Conservation (phyloP, 768 basidiomycete species). For the Leccinum sublutescens region DNA sequence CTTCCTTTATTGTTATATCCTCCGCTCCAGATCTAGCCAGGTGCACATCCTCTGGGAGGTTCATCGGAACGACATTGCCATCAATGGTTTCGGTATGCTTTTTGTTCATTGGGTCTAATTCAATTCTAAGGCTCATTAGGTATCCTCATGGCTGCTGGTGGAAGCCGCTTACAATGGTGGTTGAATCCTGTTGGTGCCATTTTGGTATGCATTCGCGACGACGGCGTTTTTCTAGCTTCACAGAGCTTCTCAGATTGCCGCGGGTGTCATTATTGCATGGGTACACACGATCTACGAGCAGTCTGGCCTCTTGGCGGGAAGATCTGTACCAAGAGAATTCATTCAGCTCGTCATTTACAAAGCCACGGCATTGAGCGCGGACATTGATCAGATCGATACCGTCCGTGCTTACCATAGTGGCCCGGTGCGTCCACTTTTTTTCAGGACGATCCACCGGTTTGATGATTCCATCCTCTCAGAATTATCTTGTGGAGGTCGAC, state of each 20-base stretch:
- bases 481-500: slow-evolving; percentile 95
- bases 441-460: background rate
- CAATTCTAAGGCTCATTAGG: slow-evolving; percentile 39
- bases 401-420: slow-evolving; percentile 92
- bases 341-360: slow-evolving; percentile 92
- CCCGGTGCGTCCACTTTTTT: slow-evolving; percentile 45
- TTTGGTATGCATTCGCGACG: slow-evolving; percentile 46
- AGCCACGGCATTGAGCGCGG: slow-evolving; percentile 77
- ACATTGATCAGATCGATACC: slow-evolving; percentile 86
- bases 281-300: slow-evolving; percentile 69
- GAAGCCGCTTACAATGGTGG: slow-evolving; percentile 80
- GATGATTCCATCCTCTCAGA: slow-evolving; percentile 39
- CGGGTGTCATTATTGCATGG: slow-evolving; percentile 83
- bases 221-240: background rate
- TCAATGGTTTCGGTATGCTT: slow-evolving; percentile 68
- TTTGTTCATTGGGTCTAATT: background rate
- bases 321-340: slow-evolving; percentile 91
- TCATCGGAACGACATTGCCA: slow-evolving; percentile 86
- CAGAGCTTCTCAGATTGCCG: slow-evolving; percentile 53
- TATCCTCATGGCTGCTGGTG: slow-evolving; percentile 80
- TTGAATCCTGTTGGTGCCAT: slow-evolving; percentile 79
- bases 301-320: slow-evolving; percentile 87
- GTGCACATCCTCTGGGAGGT: slow-evolving; percentile 95
- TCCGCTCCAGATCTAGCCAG: slow-evolving; percentile 83
- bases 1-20: slow-evolving; percentile 82